Percentiles rank a stretch among this genome's conserved stretches.
These are phyloP conservation scores for Metschnikowia arizonensis DNA, from an alignment of 805 yeast species.

Conservation along the genomic window DNA sequence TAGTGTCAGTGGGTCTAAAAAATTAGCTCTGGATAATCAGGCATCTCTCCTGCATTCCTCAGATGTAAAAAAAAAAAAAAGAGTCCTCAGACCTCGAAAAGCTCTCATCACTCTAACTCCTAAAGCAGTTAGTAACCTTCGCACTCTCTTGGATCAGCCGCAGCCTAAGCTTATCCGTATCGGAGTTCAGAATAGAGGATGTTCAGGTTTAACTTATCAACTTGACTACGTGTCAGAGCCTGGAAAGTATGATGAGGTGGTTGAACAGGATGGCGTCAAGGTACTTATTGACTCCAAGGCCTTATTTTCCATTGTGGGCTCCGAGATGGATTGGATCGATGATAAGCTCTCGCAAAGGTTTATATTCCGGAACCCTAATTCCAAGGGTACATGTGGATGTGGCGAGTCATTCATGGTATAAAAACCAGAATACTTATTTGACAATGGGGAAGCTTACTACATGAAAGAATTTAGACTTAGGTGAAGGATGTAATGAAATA, in stretches of 20 bases:
- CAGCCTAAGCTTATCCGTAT: constrained; percentile 85
- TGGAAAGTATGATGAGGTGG: constrained; percentile 92
- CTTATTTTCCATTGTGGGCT: constrained; percentile 88
- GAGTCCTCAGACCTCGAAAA: constrained; percentile 79
- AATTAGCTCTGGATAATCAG: no score
- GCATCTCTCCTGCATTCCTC: background rate
- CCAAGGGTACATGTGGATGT: constrained; percentile 98
- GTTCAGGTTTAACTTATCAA: constrained; percentile 91
- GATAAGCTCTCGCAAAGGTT: constrained; percentile 86
- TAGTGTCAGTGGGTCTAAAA: no score
- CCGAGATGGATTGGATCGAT: constrained; percentile 98
- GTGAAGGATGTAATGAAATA: no score
- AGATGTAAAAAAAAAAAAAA: constrained; percentile 34
- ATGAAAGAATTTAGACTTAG: no score
- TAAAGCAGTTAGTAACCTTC: constrained; percentile 70
- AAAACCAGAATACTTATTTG: no score
- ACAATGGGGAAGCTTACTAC: no score
- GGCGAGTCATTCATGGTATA: constrained; percentile 96
- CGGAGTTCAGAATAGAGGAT: constrained; percentile 94
- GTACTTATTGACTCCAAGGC: constrained; percentile 95
- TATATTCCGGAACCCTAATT: constrained; percentile 91
- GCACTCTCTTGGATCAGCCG: constrained; percentile 67
- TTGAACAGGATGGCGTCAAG: constrained; percentile 89
- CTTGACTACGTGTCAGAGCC: constrained; percentile 85
- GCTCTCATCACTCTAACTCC: constrained; percentile 81